phyloP scores from a whole-genome alignment of 1,139 yeast species.

The Candida buenavistaensis region DNA sequence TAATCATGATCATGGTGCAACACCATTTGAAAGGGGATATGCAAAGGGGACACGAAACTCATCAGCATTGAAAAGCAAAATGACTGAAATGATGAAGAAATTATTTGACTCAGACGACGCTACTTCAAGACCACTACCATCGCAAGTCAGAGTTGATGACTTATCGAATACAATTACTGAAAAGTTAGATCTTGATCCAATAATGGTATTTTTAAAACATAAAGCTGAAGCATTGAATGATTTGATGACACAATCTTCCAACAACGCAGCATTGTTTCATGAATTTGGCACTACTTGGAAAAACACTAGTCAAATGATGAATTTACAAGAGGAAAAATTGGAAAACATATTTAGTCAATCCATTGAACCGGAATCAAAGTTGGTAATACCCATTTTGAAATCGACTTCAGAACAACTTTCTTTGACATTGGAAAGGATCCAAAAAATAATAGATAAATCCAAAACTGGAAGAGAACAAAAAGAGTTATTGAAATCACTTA shows the following conservation, averaged over 20 bases:
- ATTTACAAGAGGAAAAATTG: slow-evolving; percentile 28
- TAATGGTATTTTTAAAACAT: slow-evolving; percentile 27
- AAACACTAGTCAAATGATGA: slow-evolving; percentile 32
- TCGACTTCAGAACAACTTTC: slow-evolving; percentile 9
- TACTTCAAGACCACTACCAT: not conserved
- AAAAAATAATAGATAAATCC: not conserved
- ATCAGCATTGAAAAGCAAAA: slow-evolving; percentile 22
- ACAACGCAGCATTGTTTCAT: slow-evolving; percentile 30
- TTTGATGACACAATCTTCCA: slow-evolving; percentile 25
- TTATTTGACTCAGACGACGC: slow-evolving; percentile 7
- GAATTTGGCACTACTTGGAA: slow-evolving; percentile 36
- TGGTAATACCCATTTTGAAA: slow-evolving; percentile 6
- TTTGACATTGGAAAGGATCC: not conserved
- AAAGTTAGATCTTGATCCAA: slow-evolving; percentile 38
- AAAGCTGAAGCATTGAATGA: slow-evolving; percentile 32
- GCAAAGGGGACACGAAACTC: slow-evolving; percentile 35
- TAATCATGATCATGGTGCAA: slow-evolving; percentile 28
- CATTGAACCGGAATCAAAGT: slow-evolving; percentile 9
- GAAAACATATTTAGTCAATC: slow-evolving; percentile 20
- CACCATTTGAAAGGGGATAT: slow-evolving; percentile 39
- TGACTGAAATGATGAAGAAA: slow-evolving; percentile 14
- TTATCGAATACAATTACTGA: slow-evolving; percentile 31
- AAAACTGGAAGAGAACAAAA: slow-evolving; percentile 1
- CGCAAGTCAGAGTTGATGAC: slow-evolving; percentile 28
- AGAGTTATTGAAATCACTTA: slow-evolving; percentile 2